Evolutionary conservation across 768 basidiomycete genomes (phyloP), one percentile per base, ranked within the genome.

Genomic region (Steccherinum ochraceum): DNA sequence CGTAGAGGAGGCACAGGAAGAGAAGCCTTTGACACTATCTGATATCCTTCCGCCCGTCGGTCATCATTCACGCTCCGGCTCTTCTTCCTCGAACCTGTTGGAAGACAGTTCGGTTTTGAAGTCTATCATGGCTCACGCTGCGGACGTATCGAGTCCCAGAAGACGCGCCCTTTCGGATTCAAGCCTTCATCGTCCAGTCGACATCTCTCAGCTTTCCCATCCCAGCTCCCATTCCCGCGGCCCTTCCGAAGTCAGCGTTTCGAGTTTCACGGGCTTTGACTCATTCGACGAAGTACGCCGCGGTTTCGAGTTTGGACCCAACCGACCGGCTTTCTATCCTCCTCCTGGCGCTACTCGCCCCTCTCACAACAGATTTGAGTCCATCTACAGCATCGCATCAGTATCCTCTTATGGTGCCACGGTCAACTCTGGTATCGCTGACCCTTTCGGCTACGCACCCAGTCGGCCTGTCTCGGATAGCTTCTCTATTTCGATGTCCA

Each of bases 261-360:
- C 78, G 46, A 89, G 86, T 62, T 90, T 91, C 57, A 72, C 69
- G 3, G 87, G 88, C 0, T 73, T 89, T 13, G 81, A 84, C 43
- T 84, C 85, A 0, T 91, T 89, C 56, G 82, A 84, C 18, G 88
- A 89, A 60, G 78, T 89, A n/a, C 71, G 87, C 24, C 76, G 86
- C 46, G 86, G 83, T 1, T 91, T 89, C 54, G 88, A 90, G 61
- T 89, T 86, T 63, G 72, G 72, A 23, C 71, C 76, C 5, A 69
- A 76, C 44, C 77, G 84, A 0, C 80, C 83, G 1, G 69, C 76
- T 1, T 88, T 86, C 64, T 89, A 86, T 58, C 83, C 83, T 0
- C 77, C 79, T 11, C 66, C 72, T 24, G 66, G 63, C 2, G 66
- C 68, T 10, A 52, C 65, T 26, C 69, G 68, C 16, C 70, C 68